phyloP scores from a whole-genome alignment of 164 flowering plant genomes.

The Vitis riparia region DNA sequence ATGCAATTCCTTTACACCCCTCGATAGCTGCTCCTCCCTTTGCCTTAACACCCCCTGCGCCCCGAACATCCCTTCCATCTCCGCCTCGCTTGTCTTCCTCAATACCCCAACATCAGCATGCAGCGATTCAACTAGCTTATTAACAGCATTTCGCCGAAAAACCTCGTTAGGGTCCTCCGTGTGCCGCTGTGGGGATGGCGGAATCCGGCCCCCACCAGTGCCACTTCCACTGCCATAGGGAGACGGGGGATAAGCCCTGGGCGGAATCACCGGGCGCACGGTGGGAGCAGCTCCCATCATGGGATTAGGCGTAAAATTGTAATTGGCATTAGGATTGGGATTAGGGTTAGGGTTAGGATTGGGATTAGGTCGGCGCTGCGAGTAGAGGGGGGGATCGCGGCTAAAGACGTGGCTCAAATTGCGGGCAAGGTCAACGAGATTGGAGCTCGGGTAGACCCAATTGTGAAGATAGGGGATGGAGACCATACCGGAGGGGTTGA shows the following conservation, averaged over 20 bases:
- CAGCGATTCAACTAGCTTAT: slow-evolving; percentile 62
- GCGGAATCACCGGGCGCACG: slow-evolving; percentile 35
- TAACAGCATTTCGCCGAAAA: slow-evolving; percentile 59
- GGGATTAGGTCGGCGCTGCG: slow-evolving; percentile 46
- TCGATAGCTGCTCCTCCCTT: slow-evolving; percentile 54
- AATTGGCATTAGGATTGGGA: slow-evolving; percentile 20
- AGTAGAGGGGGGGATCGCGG: slow-evolving; percentile 81
- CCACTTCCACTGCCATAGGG: slow-evolving; percentile 40
- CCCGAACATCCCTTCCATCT: slow-evolving; percentile 69
- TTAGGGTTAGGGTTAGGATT: slow-evolving; percentile 37
- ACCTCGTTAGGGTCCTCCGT: slow-evolving; percentile 72
- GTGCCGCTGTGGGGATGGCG: slow-evolving; percentile 22
- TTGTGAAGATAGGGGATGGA: slow-evolving; percentile 61
- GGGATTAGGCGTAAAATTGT: slow-evolving; percentile 2
- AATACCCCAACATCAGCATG: slow-evolving; percentile 54
- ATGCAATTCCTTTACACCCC: slow-evolving; percentile 72
- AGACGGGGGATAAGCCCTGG: slow-evolving; percentile 43
- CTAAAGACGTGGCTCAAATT: slow-evolving; percentile 48
- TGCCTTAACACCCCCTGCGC: slow-evolving; percentile 60
- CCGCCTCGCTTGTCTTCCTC: slow-evolving; percentile 74
- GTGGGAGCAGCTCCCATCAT: not conserved
- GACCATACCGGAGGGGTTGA: slow-evolving; percentile 77
- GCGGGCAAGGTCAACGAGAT: slow-evolving; percentile 63
- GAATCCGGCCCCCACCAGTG: slow-evolving; percentile 17
- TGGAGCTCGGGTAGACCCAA: slow-evolving; percentile 87